A percentile compares a stretch with the other conserved stretches of the same genome.
Evolutionary conservation across 805 yeast genomes (phyloP).

Genomic region (Candida ulmi): DNA sequence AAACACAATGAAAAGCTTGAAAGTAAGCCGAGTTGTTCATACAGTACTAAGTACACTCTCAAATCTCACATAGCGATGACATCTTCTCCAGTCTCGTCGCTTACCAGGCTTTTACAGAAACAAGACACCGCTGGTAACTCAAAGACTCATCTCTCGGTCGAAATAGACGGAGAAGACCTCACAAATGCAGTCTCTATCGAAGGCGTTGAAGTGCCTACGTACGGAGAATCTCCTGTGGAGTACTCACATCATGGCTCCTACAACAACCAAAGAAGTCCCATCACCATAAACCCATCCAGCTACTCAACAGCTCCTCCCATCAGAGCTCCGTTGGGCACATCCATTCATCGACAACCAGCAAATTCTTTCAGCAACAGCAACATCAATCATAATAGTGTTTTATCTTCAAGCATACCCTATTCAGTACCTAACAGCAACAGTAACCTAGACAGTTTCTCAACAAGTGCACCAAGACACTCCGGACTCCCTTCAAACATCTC

Average conservation of each 20-base stretch:
- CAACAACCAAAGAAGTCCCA: constrained; percentile 21
- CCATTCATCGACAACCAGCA: constrained; percentile 24
- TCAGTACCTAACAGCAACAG: constrained; percentile 60
- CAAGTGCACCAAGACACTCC: constrained; percentile 29
- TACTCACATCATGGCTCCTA: constrained; percentile 1
- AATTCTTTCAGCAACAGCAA: constrained; percentile 10
- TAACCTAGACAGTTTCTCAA: constrained; percentile 21
- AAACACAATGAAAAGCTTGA: not conserved
- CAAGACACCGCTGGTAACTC: constrained; percentile 12
- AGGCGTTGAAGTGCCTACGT: constrained; percentile 21
- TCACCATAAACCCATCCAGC: constrained; percentile 6
- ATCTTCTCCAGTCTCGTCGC: constrained; percentile 21
- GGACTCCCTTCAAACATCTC: constrained; percentile 35
- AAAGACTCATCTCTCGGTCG: constrained; percentile 1
- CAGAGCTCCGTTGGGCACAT: constrained; percentile 23
- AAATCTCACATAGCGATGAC: constrained; percentile 7
- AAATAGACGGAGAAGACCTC: constrained; percentile 9
- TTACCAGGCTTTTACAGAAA: constrained; percentile 23
- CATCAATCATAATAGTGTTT: constrained; percentile 24
- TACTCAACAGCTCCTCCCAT: constrained; percentile 23
- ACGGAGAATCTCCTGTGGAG: constrained; percentile 4
- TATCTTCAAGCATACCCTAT: constrained; percentile 62
- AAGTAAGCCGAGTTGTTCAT: not conserved
- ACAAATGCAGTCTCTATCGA: constrained; percentile 24
- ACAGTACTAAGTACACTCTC: too few species aligned